phyloP scores from a whole-genome alignment of 257 asterid species.

The Coffea eugenioides region DNA sequence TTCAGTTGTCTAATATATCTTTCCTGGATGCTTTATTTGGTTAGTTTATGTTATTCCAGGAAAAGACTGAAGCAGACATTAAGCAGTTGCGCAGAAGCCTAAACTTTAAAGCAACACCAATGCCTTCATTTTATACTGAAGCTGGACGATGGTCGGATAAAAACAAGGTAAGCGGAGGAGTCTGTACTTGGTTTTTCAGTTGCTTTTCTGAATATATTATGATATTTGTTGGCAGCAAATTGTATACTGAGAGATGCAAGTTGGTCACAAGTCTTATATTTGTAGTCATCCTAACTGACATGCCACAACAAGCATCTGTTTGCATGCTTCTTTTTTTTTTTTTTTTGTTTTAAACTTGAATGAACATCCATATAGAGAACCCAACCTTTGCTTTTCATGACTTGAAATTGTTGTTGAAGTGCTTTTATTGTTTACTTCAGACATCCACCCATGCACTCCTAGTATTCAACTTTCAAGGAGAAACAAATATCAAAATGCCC shows the following conservation, averaged over 20 bases:
- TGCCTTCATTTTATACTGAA: slow-evolving; percentile 62
- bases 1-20: background rate
- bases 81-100: slow-evolving; percentile 58
- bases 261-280: background rate
- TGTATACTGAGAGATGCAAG: background rate
- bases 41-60: slow-evolving; percentile 38
- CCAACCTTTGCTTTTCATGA: background rate
- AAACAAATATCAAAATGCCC: background rate
- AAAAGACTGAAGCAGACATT: slow-evolving; percentile 50
- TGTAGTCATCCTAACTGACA: background rate
- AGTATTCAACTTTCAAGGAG: background rate
- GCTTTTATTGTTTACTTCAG: background rate
- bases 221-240: background rate
- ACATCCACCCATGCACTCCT: background rate
- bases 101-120: slow-evolving; percentile 73
- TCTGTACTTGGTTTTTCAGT: background rate
- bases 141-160: slow-evolving; percentile 31
- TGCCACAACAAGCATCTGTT: background rate
- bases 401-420: background rate
- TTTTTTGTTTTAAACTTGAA: background rate
- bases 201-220: background rate
- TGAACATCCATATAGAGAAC: background rate
- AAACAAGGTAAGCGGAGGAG: slow-evolving; percentile 43
- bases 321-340: background rate
- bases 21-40: background rate